Conservation (phyloP, 2,329 filamentous ascomycete species). For the Rugonectria rugulosa region DNA sequence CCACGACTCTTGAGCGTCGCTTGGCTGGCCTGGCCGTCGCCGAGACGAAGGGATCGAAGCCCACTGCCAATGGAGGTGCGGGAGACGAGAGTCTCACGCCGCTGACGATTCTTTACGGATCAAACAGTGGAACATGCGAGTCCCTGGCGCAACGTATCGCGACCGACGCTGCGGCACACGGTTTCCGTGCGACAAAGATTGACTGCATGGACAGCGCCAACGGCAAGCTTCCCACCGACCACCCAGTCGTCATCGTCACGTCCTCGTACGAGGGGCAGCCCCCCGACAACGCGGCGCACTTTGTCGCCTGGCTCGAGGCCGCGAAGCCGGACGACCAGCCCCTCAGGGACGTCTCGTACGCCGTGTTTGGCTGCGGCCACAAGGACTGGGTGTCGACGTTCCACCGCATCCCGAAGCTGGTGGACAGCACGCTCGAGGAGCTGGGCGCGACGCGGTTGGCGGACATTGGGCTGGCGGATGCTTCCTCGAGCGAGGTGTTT, state of each 20-base stretch:
- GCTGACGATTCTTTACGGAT: constrained; percentile 73
- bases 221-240: constrained; percentile 63
- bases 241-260: constrained; percentile 71
- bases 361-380: constrained; percentile 73
- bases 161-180: constrained; percentile 62
- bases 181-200: constrained; percentile 62
- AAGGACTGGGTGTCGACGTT: constrained; percentile 67
- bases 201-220: constrained; percentile 67
- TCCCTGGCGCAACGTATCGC: constrained; percentile 70
- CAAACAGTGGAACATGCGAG: constrained; percentile 78
- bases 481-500: constrained; percentile 68
- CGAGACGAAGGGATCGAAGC: constrained; percentile 5
- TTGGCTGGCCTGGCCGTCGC: constrained; percentile 45
- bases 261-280: constrained; percentile 78
- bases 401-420: constrained; percentile 68
- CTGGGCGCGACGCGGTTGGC: constrained; percentile 43
- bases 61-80: constrained; percentile 17
- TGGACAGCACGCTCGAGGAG: constrained; percentile 59
- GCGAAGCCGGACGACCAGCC: constrained; percentile 52
- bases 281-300: constrained; percentile 73
- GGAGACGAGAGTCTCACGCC: constrained; percentile 43
- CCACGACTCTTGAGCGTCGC: constrained; percentile 54
- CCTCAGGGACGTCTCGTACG: constrained; percentile 65
- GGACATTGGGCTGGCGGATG: constrained; percentile 63
- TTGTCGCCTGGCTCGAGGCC: constrained; percentile 69